A percentile compares a stretch with the other conserved stretches of the same genome.
These are phyloP conservation scores for Leishmania major DNA, from an alignment of 208 protist genomes.

Conservation along the genomic window DNA sequence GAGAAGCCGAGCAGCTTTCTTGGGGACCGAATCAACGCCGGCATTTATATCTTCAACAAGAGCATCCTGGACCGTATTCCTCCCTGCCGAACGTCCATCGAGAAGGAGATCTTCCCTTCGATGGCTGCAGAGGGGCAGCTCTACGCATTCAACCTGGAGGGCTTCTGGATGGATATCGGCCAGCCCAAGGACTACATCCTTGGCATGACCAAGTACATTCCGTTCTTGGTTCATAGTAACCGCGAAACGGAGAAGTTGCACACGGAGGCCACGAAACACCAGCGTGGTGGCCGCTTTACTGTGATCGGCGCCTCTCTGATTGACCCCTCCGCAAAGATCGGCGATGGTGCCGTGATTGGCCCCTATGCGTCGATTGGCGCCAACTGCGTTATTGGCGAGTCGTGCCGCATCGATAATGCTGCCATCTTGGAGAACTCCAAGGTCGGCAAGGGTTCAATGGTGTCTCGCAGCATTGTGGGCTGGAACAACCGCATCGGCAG, in stretches of 20 bases:
- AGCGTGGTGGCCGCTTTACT: constrained; percentile 35
- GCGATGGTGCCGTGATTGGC: constrained; percentile 92
- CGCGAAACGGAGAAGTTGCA: constrained; percentile 37
- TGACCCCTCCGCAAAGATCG: constrained; percentile 93
- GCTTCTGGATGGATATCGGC: constrained; percentile 99
- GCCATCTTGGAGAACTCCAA: constrained; percentile 89
- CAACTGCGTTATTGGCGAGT: constrained; percentile 92
- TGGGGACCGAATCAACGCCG: constrained; percentile 97
- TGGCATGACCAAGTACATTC: constrained; percentile 90
- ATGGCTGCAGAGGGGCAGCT: constrained; percentile 94
- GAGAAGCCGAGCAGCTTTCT: constrained; percentile 97
- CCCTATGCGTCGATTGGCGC: constrained; percentile 96
- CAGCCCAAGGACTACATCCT: constrained; percentile 95
- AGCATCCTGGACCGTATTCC: constrained; percentile 95
- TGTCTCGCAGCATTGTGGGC: constrained; percentile 95
- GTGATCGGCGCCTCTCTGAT: constrained; percentile 85
- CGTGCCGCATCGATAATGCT: constrained; percentile 80
- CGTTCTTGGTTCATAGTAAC: constrained; percentile 45
- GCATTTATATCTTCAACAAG: constrained; percentile 97
- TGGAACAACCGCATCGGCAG: constrained; percentile 94
- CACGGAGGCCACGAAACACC: constrained; percentile 33
- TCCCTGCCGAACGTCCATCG: constrained; percentile 94
- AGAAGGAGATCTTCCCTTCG: constrained; percentile 96
- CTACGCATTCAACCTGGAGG: constrained; percentile 94
- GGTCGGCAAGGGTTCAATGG: constrained; percentile 80